phyloP scores from a whole-genome alignment of 2,329 filamentous ascomycete species.

The Sphaerostilbella broomeana region DNA sequence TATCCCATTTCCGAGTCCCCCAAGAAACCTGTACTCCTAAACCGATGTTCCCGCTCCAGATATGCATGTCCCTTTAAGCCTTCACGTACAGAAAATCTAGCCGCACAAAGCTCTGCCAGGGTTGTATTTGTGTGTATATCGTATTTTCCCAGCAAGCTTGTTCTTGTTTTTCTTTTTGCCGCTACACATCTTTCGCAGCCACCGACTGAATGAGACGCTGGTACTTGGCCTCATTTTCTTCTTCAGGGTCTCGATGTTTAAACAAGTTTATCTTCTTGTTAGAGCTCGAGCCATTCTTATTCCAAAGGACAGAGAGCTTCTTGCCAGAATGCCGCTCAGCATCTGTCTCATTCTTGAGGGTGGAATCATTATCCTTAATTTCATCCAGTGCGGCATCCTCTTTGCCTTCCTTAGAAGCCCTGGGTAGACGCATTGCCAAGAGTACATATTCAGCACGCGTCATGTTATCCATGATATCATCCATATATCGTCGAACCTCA shows the following conservation, averaged over 20 bases:
- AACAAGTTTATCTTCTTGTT: conserved; percentile 13
- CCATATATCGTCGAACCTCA: conserved; percentile 61
- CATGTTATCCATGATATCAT: conserved; percentile 63
- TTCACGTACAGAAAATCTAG: conserved; percentile 9
- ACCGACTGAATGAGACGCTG: conserved; percentile 33
- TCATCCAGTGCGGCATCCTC: conserved; percentile 25
- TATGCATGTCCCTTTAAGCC: conserved; percentile 11
- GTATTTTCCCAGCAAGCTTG: conserved; percentile 4
- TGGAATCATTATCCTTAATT: conserved; percentile 24
- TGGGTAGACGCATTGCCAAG: conserved; percentile 59
- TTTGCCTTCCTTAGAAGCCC: conserved; percentile 26
- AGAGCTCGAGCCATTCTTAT: conserved; percentile 16
- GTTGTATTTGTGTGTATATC: conserved; percentile 3
- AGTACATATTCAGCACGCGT: conserved; percentile 61
- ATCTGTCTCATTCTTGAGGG: conserved; percentile 24
- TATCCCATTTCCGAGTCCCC: conserved; percentile 1
- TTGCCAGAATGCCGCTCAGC: conserved; percentile 18
- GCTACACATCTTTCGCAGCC: conserved; percentile 27
- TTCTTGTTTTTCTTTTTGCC: no score
- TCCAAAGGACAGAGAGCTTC: conserved; percentile 32
- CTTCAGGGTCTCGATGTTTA: conserved; percentile 29
- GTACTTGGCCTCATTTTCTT: conserved; percentile 30
- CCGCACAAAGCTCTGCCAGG: conserved; percentile 5
- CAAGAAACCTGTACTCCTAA: conserved; percentile 11
- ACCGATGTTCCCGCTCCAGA: conserved; percentile 11